Evolutionary conservation across 495 filamentous ascomycete species (phyloP).

Genomic region (Jackrogersella minutella): DNA sequence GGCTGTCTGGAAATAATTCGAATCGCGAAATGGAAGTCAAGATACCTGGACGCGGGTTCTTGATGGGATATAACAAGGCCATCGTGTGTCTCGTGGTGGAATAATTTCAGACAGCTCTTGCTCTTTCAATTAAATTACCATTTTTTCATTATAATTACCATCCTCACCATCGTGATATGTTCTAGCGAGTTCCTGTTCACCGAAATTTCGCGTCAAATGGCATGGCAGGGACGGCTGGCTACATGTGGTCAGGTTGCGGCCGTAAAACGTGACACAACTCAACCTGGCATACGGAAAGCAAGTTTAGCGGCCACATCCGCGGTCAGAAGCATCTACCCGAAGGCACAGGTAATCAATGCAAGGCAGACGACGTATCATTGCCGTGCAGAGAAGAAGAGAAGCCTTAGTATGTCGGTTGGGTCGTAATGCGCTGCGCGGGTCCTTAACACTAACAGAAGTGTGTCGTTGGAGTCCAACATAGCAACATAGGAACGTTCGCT

Average conservation of each 20-base stretch:
- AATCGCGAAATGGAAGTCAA: constrained; percentile 12
- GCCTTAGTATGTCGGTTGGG: constrained; percentile 31
- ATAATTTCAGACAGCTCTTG: constrained; percentile 34
- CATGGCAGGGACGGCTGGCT: constrained; percentile 35
- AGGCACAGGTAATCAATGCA: constrained; percentile 38
- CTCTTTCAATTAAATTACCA: constrained; percentile 26
- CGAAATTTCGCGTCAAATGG: constrained; percentile 37
- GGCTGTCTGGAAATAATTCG: constrained; percentile 11
- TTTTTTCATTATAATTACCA: constrained; percentile 1
- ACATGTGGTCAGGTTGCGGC: constrained; percentile 35
- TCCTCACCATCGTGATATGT: background rate
- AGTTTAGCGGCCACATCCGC: constrained; percentile 35
- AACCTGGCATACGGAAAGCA: constrained; percentile 36
- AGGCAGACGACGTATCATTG: constrained; percentile 32
- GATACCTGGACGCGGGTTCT: constrained; percentile 6
- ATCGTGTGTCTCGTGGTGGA: constrained; percentile 7
- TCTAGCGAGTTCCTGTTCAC: constrained; percentile 20
- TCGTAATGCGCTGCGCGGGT: constrained; percentile 25
- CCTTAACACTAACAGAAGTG: constrained; percentile 21
- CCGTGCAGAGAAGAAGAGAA: constrained; percentile 17
- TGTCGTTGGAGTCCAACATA: constrained; percentile 25
- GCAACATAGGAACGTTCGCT: constrained; percentile 5
- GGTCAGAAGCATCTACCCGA: constrained; percentile 41
- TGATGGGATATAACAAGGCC: constrained; percentile 7
- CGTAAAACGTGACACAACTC: constrained; percentile 38